Percentiles rank a stretch among this genome's conserved stretches.
Evolutionary conservation across 2,329 filamentous ascomycete genomes (phyloP).

Genomic region (Scytalidium sp.): DNA sequence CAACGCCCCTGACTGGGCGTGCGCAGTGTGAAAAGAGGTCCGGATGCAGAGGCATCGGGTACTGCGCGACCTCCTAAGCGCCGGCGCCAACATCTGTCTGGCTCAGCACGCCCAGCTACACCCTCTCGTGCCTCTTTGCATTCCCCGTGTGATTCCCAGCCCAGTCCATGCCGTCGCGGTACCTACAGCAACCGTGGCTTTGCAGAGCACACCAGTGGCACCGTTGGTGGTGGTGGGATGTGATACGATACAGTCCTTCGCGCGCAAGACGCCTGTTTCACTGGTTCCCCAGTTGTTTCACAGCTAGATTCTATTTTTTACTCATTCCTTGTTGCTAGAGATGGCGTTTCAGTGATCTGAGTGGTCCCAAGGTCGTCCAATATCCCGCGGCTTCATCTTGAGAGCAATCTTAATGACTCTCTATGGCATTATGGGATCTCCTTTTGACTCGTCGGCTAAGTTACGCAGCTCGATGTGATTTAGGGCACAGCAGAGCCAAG

Average conservation of each 20-base stretch:
- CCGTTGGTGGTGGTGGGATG: background rate
- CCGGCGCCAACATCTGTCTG: background rate
- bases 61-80: background rate
- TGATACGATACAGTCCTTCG: background rate
- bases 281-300: conserved; percentile 16
- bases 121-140: background rate
- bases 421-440: too few relatives aligned
- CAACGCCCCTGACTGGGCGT: background rate
- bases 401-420: background rate
- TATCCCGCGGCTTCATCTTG: background rate
- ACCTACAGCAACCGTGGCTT: background rate
- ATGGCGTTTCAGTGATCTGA: too few relatives aligned
- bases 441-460: too few relatives aligned
- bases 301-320: too few relatives aligned
- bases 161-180: background rate
- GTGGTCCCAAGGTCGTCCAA: too few relatives aligned
- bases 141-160: too few relatives aligned
- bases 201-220: background rate
- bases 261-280: conserved; percentile 21
- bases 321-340: too few relatives aligned
- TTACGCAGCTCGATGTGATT: too few relatives aligned
- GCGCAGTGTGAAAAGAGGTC: background rate
- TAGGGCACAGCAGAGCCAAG: too few relatives aligned
- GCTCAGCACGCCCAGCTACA: background rate
- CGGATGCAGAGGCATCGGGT: too few relatives aligned